Percentiles rank a stretch among this genome's conserved stretches.
Evolutionary conservation across 441 rosid species (phyloP).

Genomic region (Gossypium schwendimanii): DNA sequence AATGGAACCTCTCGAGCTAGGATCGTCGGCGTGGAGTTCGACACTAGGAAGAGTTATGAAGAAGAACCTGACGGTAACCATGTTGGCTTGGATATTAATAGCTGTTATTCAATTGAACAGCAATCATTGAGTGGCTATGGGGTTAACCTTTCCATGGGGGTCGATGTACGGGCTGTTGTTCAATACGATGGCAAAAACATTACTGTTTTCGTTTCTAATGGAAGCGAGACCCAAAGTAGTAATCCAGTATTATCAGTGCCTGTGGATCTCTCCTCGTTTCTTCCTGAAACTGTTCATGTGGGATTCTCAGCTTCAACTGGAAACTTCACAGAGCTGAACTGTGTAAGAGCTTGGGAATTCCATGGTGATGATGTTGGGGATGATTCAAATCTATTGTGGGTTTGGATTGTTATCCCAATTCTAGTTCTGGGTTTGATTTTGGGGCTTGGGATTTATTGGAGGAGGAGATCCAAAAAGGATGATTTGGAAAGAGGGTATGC

Average conservation of each 20-base stretch:
- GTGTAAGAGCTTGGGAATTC: conserved; percentile 40
- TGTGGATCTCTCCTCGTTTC: conserved; percentile 29
- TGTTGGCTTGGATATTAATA: conserved; percentile 56
- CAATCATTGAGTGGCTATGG: conserved; percentile 27
- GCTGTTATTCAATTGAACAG: conserved; percentile 34
- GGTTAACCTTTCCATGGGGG: conserved; percentile 19
- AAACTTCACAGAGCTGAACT: conserved; percentile 25
- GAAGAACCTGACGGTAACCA: conserved; percentile 55
- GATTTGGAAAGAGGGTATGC: background rate
- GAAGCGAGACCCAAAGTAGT: background rate
- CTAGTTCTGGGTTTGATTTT: background rate
- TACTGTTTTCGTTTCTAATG: conserved; percentile 30
- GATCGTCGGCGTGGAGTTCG: conserved; percentile 60
- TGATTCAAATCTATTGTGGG: conserved; percentile 13
- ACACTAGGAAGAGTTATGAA: conserved; percentile 46
- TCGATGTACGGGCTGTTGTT: conserved; percentile 20
- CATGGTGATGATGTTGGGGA: conserved; percentile 16
- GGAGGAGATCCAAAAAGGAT: background rate
- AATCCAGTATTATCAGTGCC: conserved; percentile 21
- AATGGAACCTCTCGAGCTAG: conserved; percentile 24
- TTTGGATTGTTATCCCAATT: conserved; percentile 21
- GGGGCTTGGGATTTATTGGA: background rate
- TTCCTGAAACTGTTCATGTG: conserved; percentile 31
- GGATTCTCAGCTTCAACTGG: conserved; percentile 51
- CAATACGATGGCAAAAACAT: conserved; percentile 39